A percentile compares a stretch with the other conserved stretches of the same genome.
Evolutionary conservation across 257 asterid genomes (phyloP).

Genomic region (Solanum sitiens): DNA sequence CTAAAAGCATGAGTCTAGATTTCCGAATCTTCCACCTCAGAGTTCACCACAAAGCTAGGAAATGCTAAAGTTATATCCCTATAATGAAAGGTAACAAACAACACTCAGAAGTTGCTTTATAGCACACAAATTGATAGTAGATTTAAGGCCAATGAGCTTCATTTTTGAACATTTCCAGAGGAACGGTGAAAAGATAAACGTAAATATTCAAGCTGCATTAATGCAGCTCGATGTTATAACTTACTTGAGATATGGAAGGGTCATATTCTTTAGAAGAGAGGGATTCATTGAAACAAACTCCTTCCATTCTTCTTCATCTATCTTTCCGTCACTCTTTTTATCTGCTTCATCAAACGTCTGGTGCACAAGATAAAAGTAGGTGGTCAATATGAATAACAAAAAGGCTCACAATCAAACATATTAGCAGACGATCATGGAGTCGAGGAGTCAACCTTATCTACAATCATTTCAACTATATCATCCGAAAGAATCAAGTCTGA

Average conservation of each 20-base stretch:
- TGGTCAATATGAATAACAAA: neutral
- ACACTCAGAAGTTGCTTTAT: neutral
- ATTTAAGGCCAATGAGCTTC: neutral
- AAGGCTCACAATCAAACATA: neutral
- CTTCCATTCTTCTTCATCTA: conserved; percentile 82
- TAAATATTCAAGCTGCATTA: neutral
- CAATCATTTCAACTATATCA: conserved; percentile 59
- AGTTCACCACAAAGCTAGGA: conserved; percentile 59
- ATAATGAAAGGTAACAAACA: neutral
- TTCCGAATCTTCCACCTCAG: conserved; percentile 57
- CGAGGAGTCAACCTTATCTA: conserved; percentile 47
- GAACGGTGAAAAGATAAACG: neutral
- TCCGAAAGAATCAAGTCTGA: conserved; percentile 79
- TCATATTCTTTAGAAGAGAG: conserved; percentile 79
- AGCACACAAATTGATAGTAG: neutral
- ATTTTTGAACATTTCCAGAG: neutral
- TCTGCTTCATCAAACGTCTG: conserved; percentile 76
- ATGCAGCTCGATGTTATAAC: conserved; percentile 1
- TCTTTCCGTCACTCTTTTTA: conserved; percentile 68
- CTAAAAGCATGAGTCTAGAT: conserved; percentile 8
- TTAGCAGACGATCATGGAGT: neutral
- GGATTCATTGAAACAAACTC: conserved; percentile 67
- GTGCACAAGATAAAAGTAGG: neutral
- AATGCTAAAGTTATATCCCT: conserved; percentile 77
- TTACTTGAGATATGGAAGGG: conserved; percentile 79